phyloP scores from a whole-genome alignment of 345 rosid species.

The Fremontodendron californicum region DNA sequence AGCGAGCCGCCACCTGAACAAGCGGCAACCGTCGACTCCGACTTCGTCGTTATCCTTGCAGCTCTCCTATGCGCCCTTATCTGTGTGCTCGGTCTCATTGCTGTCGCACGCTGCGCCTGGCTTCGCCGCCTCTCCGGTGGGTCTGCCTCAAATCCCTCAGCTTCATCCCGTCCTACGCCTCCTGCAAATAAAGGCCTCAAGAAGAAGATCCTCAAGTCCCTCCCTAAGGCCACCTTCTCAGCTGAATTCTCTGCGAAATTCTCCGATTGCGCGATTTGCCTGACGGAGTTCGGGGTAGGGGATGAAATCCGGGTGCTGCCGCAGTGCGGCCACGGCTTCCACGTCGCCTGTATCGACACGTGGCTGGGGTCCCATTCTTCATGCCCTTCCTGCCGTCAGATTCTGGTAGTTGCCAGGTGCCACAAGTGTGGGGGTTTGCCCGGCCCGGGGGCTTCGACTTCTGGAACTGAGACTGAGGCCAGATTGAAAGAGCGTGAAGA shows the following conservation, averaged over 20 bases:
- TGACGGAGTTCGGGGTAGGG: constrained; percentile 60
- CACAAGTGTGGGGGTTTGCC: constrained; percentile 77
- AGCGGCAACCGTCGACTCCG: constrained; percentile 45
- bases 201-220: constrained; percentile 71
- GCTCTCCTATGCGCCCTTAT: constrained; percentile 85
- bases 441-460: constrained; percentile 26
- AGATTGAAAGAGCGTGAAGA: constrained; percentile 49
- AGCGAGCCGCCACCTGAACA: constrained; percentile 9
- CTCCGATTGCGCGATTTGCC: constrained; percentile 82
- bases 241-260: constrained; percentile 39
- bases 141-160: constrained; percentile 11
- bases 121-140: constrained; percentile 62
- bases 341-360: constrained; percentile 78
- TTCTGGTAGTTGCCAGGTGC: constrained; percentile 55
- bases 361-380: constrained; percentile 95
- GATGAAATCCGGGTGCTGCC: constrained; percentile 84
- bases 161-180: constrained; percentile 28
- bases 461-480: constrained; percentile 33
- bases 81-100: constrained; percentile 78
- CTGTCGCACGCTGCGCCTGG: constrained; percentile 89
- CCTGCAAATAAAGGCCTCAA: constrained; percentile 74
- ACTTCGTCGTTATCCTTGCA: constrained; percentile 77
- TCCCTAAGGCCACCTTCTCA: constrained; percentile 60
- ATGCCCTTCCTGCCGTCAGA: constrained; percentile 91
- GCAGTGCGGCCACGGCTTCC: constrained; percentile 90